phyloP scores from a whole-genome alignment of 257 asterid species.

The Gynochthodes officinalis region DNA sequence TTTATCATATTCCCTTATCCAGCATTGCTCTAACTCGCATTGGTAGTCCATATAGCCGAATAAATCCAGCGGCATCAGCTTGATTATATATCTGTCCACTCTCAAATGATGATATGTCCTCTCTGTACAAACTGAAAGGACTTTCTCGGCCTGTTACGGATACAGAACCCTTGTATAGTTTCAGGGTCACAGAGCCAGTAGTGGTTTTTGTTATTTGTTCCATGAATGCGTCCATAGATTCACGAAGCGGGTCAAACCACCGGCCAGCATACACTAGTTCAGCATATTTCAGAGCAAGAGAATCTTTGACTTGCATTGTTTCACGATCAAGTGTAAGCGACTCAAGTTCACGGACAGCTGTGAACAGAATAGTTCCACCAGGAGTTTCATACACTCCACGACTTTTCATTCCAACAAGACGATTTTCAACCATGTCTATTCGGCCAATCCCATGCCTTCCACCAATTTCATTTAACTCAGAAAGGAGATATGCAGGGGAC shows the following conservation, averaged over 20 bases:
- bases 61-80: slow-evolving; percentile 95
- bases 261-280: slow-evolving; percentile 85
- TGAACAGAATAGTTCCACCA: slow-evolving; percentile 81
- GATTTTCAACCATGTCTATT: slow-evolving; percentile 87
- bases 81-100: slow-evolving; percentile 83
- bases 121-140: slow-evolving; percentile 69
- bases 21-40: slow-evolving; percentile 86
- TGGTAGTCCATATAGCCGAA: slow-evolving; percentile 80
- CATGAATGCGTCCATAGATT: slow-evolving; percentile 92
- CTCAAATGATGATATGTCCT: slow-evolving; percentile 91
- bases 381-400: slow-evolving; percentile 97
- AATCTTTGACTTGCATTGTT: slow-evolving; percentile 74
- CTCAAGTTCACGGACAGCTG: slow-evolving; percentile 84
- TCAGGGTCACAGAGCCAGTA: slow-evolving; percentile 73
- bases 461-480: slow-evolving; percentile 74
- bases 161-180: slow-evolving; percentile 80
- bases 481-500: slow-evolving; percentile 81
- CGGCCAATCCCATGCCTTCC: slow-evolving; percentile 91
- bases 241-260: slow-evolving; percentile 94
- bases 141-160: slow-evolving; percentile 65
- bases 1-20: slow-evolving; percentile 54
- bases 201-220: slow-evolving; percentile 79
- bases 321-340: slow-evolving; percentile 94
- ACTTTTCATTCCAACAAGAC: slow-evolving; percentile 95
- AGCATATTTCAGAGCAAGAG: slow-evolving; percentile 84